Percentiles rank a stretch among this genome's conserved stretches.
phyloP scores from a whole-genome alignment of 306 rosid genomes.

The Ormosia semicastrata region DNA sequence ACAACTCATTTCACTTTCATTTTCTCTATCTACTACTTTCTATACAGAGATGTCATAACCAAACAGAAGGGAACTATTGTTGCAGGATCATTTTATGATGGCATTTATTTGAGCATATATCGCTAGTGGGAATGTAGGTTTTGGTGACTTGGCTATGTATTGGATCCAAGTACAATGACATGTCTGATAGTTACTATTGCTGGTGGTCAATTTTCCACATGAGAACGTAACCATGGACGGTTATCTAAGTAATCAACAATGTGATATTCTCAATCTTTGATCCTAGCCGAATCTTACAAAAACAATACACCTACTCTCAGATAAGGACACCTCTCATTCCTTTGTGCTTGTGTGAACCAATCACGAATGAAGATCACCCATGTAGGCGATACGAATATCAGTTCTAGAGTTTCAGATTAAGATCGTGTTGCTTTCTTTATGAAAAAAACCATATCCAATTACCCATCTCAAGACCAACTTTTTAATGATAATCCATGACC shows the following conservation, averaged over 20 bases:
- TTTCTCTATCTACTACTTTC: not conserved
- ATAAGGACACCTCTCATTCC: not conserved
- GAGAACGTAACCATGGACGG: constrained; percentile 52
- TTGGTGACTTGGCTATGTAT: constrained; percentile 17
- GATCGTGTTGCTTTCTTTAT: not conserved
- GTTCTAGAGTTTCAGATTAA: constrained; percentile 11
- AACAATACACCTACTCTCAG: not conserved
- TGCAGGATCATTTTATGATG: not conserved
- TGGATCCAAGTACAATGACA: constrained; percentile 33
- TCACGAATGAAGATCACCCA: constrained; percentile 26
- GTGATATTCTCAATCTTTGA: constrained; percentile 37
- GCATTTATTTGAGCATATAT: constrained; percentile 4
- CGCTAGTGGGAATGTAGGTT: constrained; percentile 30
- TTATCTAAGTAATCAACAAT: constrained; percentile 28
- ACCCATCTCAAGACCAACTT: constrained; percentile 17
- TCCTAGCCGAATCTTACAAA: constrained; percentile 27
- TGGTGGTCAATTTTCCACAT: constrained; percentile 42
- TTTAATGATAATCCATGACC: not conserved
- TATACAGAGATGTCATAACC: not conserved
- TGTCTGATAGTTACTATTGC: constrained; percentile 16
- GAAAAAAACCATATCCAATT: not conserved
- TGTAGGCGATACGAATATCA: not conserved
- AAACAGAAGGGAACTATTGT: not conserved
- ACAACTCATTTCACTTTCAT: not conserved
- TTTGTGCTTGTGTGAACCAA: constrained; percentile 28